Conservation (phyloP, 1,139 yeast species). For the Geotrichum reessii region DNA sequence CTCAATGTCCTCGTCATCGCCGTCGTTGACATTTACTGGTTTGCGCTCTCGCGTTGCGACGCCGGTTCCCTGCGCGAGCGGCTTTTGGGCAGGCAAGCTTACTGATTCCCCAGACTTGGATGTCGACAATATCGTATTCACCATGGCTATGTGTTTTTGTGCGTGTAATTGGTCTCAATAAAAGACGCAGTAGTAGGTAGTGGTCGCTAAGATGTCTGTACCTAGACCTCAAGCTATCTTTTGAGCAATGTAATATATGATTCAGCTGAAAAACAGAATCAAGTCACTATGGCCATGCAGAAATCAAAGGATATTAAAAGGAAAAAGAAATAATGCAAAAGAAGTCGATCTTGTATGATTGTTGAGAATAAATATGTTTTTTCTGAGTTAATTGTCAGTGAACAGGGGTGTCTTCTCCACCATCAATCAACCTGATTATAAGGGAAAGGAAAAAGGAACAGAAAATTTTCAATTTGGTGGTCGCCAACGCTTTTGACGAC, state of each 20-base stretch:
- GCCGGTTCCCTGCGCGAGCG: neutral
- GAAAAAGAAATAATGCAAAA: neutral
- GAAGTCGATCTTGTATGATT: neutral
- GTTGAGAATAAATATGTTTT: neutral
- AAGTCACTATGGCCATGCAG: neutral
- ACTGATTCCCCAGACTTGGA: neutral
- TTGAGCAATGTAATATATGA: neutral
- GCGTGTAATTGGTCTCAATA: neutral
- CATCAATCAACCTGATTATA: neutral
- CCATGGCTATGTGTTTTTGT: neutral
- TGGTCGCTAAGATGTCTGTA: neutral
- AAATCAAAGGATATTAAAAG: neutral
- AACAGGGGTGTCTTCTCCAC: neutral
- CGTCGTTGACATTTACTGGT: slow-evolving; percentile 3
- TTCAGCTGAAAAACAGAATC: neutral
- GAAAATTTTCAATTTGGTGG: neutral
- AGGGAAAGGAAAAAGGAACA: neutral
- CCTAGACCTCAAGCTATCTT: neutral
- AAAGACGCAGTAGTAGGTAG: neutral
- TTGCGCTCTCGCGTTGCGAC: neutral
- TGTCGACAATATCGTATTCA: neutral
- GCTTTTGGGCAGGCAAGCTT: neutral
- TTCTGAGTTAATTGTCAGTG: neutral
- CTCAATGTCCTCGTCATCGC: slow-evolving; percentile 3
- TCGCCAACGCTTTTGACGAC: neutral